Base-by-base conservation (phyloP, 1,139 yeast genomes). In the Saccharomyces hybrid region DNA sequence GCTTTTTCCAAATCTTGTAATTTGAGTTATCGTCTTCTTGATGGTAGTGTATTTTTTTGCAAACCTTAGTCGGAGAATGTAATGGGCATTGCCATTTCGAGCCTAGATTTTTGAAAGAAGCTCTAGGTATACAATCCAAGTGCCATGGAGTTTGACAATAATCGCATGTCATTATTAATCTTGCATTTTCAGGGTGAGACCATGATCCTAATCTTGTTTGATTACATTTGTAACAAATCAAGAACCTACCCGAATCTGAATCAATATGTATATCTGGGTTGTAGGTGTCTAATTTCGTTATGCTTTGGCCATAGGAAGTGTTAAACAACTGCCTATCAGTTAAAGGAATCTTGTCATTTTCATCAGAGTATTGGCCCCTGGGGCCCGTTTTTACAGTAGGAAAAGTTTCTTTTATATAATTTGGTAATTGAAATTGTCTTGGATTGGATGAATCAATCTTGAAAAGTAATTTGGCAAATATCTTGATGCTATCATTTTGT, bases 71-170 rank as follows among this genome's bases (percentile, higher is more conserved):
- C 3, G 49, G 59, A 12, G 83, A 80, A 71, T 93, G 99, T 63
- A 88, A 83, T 0, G 98, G 99, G 68, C 99, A 93, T 71, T 83
- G 83, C 99, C 99, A 93, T 66, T 88, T 88, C 47, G 80, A 78
- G 1, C 96, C 95, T 47, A 89, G 71, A 26, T 87, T 82, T 64
- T 89, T 88, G n/a, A 86, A 81, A 6, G 85, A 77, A 24, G 87
- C 78, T 64, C 88, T 72, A 1, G 96, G 96, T 8, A 93, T 71
- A 70, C 99, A 93, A 71, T 93, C 98, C 50, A 91, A 72, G 70
- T 93, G 99, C 96, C 96, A 93, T 12, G 84, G 80, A n/a, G 86
- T 75, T 0, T 86, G 77, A 70, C 99, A 93, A 64, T 84, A 86
- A 66, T 91, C 97, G 69, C 99, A 93, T 56, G 82, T 82, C 14